Conservation (phyloP, 73 alveolate species). For the Tetrahymena borealis region DNA sequence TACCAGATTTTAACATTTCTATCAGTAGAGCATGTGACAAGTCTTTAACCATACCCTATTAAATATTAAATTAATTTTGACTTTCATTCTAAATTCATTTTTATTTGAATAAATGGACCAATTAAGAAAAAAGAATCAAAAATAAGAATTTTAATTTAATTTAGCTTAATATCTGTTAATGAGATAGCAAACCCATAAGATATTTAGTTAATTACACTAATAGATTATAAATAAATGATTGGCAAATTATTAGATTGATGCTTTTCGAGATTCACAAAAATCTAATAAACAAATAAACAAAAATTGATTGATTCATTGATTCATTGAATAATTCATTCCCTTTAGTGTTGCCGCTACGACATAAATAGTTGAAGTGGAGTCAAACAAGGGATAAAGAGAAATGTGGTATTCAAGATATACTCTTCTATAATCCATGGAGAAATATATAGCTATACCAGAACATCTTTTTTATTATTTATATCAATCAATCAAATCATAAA, state of each 20-base stretch:
- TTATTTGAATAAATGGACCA: no score
- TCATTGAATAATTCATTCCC: neutral
- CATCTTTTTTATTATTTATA: neutral
- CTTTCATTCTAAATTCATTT: no score
- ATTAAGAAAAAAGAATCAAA: no score
- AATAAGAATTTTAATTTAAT: no score
- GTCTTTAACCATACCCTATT: conserved; percentile 38
- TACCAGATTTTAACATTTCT: conserved; percentile 50
- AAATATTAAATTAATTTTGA: no score
- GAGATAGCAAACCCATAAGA: neutral
- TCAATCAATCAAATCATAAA: neutral
- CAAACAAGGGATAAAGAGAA: conserved; percentile 1
- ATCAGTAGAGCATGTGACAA: conserved; percentile 50
- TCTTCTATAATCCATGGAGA: neutral
- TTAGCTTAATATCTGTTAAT: neutral
- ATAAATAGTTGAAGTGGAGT: neutral
- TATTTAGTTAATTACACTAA: neutral
- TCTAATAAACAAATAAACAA: no score
- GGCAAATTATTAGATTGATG: neutral
- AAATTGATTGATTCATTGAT: no score
- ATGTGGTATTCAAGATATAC: neutral
- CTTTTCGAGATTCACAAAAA: no score
- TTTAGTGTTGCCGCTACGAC: conserved; percentile 1
- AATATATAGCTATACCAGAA: neutral
- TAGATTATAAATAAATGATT: neutral